Evolutionary conservation across 2,329 filamentous ascomycete species (phyloP), one percentile per base, ranked within the genome.

Genomic region (Venturia nashicola): DNA sequence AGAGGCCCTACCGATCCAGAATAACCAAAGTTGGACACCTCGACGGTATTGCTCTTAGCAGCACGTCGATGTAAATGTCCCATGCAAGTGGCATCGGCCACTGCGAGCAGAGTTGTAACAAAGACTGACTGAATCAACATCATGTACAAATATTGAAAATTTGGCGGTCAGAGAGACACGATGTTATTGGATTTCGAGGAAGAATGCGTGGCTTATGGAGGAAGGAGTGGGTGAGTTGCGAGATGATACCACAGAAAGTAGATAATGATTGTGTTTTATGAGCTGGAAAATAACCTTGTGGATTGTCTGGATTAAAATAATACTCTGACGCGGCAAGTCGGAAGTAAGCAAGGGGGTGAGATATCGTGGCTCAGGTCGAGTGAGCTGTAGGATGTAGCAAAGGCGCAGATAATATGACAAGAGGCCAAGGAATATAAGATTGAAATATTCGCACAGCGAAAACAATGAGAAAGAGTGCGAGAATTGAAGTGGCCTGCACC

Each of bases 1-100:
- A 82, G 72, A 0, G 82, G 82, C 6, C 82, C 82, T 46, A 72
- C 68, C 5, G 71, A 63, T 60, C 74, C 74, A 40, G 73, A 74
- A 70, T 79, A 80, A 54, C 75, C 76, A 65, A 78, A 80, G 8
- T 67, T 70, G n/a, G 72, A 67, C 61, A 73, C 69, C 60, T 69
- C 67, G 40, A 77, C 70, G 27, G 69, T 67, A 5, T 72, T 72
- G 5, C 70, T 23, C 54, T 54, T 55, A 16, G 40, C 39, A 40
- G 68, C 67, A 36, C 72, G 66, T 68, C 72, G 71, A 60, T 63
- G 40, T 67, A 73, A 69, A 67, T 71, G 66, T 70, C 77, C 73
- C 61, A 77, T 71, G 66, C 76, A 78, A 44, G 71, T 75, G 42
- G 75, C 74, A 20, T 74, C 72, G 43, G 63, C 66, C 40, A 67